Conservation (phyloP, 768 basidiomycete genomes). For the Grammothele lineata region DNA sequence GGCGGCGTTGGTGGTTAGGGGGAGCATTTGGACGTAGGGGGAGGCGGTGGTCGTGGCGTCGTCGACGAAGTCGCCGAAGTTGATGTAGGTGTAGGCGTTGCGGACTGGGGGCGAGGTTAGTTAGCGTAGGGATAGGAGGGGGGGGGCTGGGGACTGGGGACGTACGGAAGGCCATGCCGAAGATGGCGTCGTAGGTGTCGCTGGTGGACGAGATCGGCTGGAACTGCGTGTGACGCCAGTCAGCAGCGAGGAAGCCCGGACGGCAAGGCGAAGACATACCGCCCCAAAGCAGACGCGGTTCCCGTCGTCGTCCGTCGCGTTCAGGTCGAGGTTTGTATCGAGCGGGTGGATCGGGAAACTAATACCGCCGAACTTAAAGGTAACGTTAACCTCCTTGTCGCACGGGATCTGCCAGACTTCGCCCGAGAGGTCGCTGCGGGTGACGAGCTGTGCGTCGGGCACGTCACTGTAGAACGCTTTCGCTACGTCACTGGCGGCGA, state of each 20-base stretch:
- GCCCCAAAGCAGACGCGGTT: slow-evolving; percentile 34
- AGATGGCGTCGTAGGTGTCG: slow-evolving; percentile 56
- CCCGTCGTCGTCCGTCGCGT: slow-evolving; percentile 22
- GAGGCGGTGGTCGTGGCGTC: slow-evolving; percentile 31
- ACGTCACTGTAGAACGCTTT: slow-evolving; percentile 59
- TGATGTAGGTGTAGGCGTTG: slow-evolving; percentile 59
- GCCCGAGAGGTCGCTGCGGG: slow-evolving; percentile 34
- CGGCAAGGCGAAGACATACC: slow-evolving; percentile 29
- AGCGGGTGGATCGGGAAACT: slow-evolving; percentile 62
- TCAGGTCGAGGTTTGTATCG: slow-evolving; percentile 40
- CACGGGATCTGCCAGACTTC: slow-evolving; percentile 63
- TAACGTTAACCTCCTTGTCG: slow-evolving; percentile 55
- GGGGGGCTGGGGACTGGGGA: slow-evolving; percentile 7
- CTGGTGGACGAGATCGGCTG: slow-evolving; percentile 57
- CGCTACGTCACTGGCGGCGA: slow-evolving; percentile 47
- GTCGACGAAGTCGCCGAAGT: slow-evolving; percentile 60
- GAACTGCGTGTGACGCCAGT: slow-evolving; percentile 48
- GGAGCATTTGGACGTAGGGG: slow-evolving; percentile 63
- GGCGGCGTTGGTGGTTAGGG: slow-evolving; percentile 45
- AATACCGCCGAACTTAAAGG: slow-evolving; percentile 57
- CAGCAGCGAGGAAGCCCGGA: too few species aligned
- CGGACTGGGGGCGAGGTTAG: slow-evolving; percentile 41
- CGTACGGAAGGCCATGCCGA: slow-evolving; percentile 73
- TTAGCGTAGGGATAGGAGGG: slow-evolving; percentile 1
- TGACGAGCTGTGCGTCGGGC: slow-evolving; percentile 45